Conservation (phyloP, 148 eudicot species). For the Rhododendron williamsianum region DNA sequence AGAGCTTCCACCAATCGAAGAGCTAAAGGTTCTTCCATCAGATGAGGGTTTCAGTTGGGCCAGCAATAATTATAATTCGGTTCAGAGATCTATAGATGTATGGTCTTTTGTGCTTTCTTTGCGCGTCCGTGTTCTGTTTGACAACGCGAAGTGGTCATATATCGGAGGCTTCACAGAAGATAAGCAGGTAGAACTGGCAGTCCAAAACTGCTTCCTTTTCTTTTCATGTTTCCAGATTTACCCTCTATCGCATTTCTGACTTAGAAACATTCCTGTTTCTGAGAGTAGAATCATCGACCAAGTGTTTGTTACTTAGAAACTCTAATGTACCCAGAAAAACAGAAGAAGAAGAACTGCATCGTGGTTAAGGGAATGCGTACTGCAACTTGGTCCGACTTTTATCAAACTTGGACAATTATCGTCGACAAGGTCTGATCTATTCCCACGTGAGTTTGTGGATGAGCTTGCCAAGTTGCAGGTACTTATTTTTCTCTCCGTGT, state of each 20-base stretch:
- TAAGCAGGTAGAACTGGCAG: conserved; percentile 49
- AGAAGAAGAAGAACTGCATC: conserved; percentile 80
- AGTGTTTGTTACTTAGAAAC: background rate
- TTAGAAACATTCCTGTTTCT: background rate
- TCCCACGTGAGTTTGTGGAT: conserved; percentile 87
- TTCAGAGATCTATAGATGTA: conserved; percentile 76
- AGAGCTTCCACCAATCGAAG: conserved; percentile 81
- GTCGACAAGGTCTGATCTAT: conserved; percentile 93
- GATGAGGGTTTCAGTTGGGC: conserved; percentile 99
- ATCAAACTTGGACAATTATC: conserved; percentile 90
- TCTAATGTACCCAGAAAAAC: conserved; percentile 34
- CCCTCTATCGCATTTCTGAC: background rate
- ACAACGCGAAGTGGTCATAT: conserved; percentile 91
- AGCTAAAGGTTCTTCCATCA: conserved; percentile 65
- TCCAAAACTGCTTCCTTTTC: background rate
- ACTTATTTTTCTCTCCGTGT: conserved; percentile 4
- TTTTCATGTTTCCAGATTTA: conserved; percentile 3
- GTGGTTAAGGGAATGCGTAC: conserved; percentile 82
- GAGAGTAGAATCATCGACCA: background rate
- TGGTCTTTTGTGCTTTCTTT: conserved; percentile 92
- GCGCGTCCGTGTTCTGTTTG: conserved; percentile 85
- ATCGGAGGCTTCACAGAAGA: conserved; percentile 77
- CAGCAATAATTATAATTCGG: conserved; percentile 69
- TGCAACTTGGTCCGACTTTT: conserved; percentile 98
- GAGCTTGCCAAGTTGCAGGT: conserved; percentile 99